Evolutionary conservation across 2,329 filamentous ascomycete species (phyloP).

Genomic region (Exserohilum turcica): DNA sequence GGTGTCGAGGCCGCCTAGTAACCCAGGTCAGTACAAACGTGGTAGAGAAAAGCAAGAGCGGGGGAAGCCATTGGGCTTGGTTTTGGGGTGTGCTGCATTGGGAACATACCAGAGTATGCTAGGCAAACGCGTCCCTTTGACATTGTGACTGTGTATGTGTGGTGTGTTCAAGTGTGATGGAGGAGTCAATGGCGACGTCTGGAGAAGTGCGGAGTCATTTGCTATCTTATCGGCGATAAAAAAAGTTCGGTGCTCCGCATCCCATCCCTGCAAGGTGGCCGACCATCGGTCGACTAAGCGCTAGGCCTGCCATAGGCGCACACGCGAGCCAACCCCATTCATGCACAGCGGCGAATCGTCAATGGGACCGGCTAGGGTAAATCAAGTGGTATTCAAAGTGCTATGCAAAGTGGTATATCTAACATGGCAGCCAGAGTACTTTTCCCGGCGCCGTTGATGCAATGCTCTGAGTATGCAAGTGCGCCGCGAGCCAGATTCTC

Average conservation of each 20-base stretch:
- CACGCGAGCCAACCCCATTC: background rate
- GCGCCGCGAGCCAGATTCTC: conserved; percentile 4
- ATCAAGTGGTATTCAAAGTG: conserved; percentile 8
- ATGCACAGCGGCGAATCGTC: background rate
- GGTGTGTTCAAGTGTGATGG: conserved; percentile 10
- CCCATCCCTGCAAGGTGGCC: conserved; percentile 23
- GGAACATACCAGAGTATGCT: conserved; percentile 52
- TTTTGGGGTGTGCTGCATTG: too few relatives aligned
- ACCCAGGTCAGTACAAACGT: conserved; percentile 32
- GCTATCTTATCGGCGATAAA: conserved; percentile 26
- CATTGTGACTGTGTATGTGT: conserved; percentile 29
- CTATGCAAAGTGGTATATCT: conserved; percentile 14
- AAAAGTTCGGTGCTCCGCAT: conserved; percentile 18
- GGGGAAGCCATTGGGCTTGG: background rate
- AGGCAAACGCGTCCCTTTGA: conserved; percentile 55
- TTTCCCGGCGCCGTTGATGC: conserved; percentile 15
- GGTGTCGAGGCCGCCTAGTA: conserved; percentile 62
- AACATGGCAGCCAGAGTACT: background rate
- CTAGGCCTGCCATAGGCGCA: conserved; percentile 6
- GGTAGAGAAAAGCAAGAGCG: background rate
- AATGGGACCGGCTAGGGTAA: background rate
- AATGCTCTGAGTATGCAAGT: conserved; percentile 4
- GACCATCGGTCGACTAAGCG: conserved; percentile 22
- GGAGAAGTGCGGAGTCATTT: conserved; percentile 20
- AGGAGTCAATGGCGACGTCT: conserved; percentile 19